These are phyloP conservation scores for Plectosphaerella sp. DNA, from an alignment of 2,329 filamentous ascomycete genomes.

Conservation along the genomic window DNA sequence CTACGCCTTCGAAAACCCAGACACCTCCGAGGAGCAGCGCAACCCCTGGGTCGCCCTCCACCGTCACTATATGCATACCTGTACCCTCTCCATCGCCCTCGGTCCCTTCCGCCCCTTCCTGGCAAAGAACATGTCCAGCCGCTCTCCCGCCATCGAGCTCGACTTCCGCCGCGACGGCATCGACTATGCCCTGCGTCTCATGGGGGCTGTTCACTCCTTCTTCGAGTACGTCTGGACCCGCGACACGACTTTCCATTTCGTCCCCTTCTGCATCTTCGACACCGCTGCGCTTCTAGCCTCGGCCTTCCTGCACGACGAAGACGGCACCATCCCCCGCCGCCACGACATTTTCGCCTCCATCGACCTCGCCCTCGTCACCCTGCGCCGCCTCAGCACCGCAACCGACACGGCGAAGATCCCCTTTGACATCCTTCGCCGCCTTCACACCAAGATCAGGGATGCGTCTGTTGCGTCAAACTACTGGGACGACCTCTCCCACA, in stretches of 20 bases:
- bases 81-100: not conserved
- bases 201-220: constrained; percentile 32
- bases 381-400: not conserved
- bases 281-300: constrained; percentile 46
- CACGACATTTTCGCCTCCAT: constrained; percentile 23
- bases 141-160: constrained; percentile 24
- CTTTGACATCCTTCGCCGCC: not conserved
- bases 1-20: constrained; percentile 32
- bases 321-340: constrained; percentile 32
- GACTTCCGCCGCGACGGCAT: constrained; percentile 35
- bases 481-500: not conserved
- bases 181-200: constrained; percentile 36
- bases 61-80: constrained; percentile 36
- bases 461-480: not conserved
- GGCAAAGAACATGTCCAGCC: constrained; percentile 25
- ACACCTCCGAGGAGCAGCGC: constrained; percentile 33
- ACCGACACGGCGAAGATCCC: not conserved
- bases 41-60: constrained; percentile 40
- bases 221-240: constrained; percentile 38
- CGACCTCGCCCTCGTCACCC: not conserved
- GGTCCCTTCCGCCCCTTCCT: constrained; percentile 41
- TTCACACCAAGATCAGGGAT: not conserved
- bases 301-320: constrained; percentile 44
- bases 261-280: constrained; percentile 47
- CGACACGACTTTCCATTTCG: constrained; percentile 44